Conservation (phyloP, 1,139 yeast species). For the Blastobotrys raffinosifermentans region DNA sequence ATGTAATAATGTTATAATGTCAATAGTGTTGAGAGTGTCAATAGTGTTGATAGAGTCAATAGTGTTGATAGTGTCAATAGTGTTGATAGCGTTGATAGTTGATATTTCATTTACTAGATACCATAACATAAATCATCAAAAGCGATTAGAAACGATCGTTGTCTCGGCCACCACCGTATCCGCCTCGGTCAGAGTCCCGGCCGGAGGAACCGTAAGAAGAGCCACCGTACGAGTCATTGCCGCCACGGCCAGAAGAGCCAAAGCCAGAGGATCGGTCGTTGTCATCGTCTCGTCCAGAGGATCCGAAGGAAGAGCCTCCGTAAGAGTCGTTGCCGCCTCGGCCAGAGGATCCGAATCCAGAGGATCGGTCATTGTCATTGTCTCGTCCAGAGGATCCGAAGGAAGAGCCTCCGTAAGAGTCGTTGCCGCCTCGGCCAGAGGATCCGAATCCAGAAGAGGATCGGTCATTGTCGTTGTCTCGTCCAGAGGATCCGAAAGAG, state of each 20-base stretch:
- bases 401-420: slow-evolving; percentile 13
- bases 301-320: slow-evolving; percentile 17
- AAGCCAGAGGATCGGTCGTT: slow-evolving; percentile 14
- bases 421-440: slow-evolving; percentile 10
- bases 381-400: slow-evolving; percentile 21
- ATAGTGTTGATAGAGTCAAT: no score
- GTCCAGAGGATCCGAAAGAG: slow-evolving; percentile 14
- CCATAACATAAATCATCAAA: no score
- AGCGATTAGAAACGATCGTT: slow-evolving; percentile 15
- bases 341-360: slow-evolving; percentile 18
- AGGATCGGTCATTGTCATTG: slow-evolving; percentile 16
- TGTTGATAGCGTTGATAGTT: no score
- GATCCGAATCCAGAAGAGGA: slow-evolving; percentile 9
- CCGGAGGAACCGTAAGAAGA: slow-evolving; percentile 18
- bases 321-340: slow-evolving; percentile 7
- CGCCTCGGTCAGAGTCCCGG: slow-evolving; percentile 12
- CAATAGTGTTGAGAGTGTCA: no score
- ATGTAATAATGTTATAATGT: no score
- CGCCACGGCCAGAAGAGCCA: slow-evolving; percentile 12
- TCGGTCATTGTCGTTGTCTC: slow-evolving; percentile 14
- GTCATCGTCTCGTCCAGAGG: slow-evolving; percentile 15
- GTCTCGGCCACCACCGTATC: slow-evolving; percentile 10
- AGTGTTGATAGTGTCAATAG: no score
- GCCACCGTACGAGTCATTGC: slow-evolving; percentile 10
- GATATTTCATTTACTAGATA: no score